Evolutionary conservation across 2,329 filamentous ascomycete species (phyloP).

Genomic region (Rhexocercosporidium sp.): DNA sequence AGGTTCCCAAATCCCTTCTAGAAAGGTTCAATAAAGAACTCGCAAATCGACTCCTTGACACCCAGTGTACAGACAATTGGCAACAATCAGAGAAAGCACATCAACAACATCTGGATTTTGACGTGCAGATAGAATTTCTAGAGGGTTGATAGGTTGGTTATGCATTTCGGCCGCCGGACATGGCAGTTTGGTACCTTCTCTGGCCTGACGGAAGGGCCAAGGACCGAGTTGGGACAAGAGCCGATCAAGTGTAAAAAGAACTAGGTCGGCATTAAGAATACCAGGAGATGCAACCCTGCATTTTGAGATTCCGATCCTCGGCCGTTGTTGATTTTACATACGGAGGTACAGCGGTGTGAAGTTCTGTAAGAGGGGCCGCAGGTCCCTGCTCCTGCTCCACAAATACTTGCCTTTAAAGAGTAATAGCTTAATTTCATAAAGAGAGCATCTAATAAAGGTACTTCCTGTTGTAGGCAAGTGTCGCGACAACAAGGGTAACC

Average conservation of each 20-base stretch:
- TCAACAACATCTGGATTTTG: background rate
- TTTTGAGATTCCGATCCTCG: background rate
- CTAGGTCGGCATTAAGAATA: background rate
- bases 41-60: background rate
- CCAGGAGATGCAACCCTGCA: background rate
- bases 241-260: background rate
- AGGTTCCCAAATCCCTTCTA: background rate
- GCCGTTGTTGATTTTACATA: background rate
- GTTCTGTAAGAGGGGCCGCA: too few species aligned
- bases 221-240: background rate
- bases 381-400: too few species aligned
- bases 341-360: too few species aligned
- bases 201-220: background rate
- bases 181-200: background rate
- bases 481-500: too few species aligned
- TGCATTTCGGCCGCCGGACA: background rate
- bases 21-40: background rate
- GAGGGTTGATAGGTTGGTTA: background rate
- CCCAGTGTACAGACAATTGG: background rate
- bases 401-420: too few species aligned
- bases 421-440: too few species aligned
- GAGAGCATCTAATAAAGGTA: too few species aligned
- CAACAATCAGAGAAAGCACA: background rate
- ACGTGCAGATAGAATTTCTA: background rate
- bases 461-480: too few species aligned